Base-by-base conservation (phyloP, 805 yeast genomes). In the Cyberlindnera bimundalis region DNA sequence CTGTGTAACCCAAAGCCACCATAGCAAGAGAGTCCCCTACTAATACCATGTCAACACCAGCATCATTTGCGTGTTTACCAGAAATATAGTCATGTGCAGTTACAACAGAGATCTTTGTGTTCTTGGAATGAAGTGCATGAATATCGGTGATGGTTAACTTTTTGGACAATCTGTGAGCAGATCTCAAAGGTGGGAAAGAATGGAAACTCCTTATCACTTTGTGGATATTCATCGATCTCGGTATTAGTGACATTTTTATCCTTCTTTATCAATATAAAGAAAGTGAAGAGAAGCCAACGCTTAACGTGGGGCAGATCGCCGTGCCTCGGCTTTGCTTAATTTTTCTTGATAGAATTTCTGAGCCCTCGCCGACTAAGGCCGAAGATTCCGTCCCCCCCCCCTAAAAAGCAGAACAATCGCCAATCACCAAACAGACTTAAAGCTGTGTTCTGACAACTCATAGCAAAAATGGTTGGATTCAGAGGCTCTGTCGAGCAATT, bases 1-100 rank as follows among this genome's bases (percentile, higher is more conserved):
- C 79, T 2, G 70, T 70, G 56, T 83, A 81, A 0, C 99, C 99
- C 47, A 87, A 70, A 0, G 95, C 74, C 1, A 86, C 90, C 96
- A 89, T 91, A 0, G 96, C 88, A 19, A 93, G 65, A 1, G 97
- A 90, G 61, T 91, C 99, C 3, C 99, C 99, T 4, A 91, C 81
- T 2, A 91, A 70, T 6, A 81, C 69, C 43, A 81, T 71, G 52
- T 91, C 97, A 2, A 79, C 70, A 1, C 74, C 72, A 0, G 90
- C 76, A 14, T 70, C 60, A 18, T 82, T 80, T 0, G 89, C 95
- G 52, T 84, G 67, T 23, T 69, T 66, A 1, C 80, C 93, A 0
- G 96, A 81, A 14, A 90, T 78, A 54, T 71, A 83, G 58, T 91
- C 98, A 59, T 91, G 88, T 0, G 96, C 95, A 0, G 99, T 91